Base-by-base conservation (phyloP, 2,329 filamentous ascomycete species). In the Botrytis tulipae region DNA sequence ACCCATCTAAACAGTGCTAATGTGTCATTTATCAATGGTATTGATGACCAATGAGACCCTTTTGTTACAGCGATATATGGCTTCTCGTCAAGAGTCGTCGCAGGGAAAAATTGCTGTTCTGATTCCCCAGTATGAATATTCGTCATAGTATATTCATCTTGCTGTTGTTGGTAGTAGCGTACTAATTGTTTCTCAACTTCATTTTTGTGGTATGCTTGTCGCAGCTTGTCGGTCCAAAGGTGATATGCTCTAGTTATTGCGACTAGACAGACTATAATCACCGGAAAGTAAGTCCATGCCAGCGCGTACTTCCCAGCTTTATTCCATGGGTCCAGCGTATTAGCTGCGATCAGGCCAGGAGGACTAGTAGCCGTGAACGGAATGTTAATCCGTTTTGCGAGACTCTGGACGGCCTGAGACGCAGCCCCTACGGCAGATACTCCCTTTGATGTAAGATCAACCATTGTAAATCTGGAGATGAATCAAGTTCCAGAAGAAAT, bases 161-260 rank as follows among this genome's bases (percentile, higher is more conserved):
- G 85, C 63, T 73, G 71, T 32, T 87, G 87, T 73, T 87, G 87
- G 48, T 85, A 84, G 32, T 90, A 87, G 69, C 85, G 82, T 74
- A 82, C 87, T 81, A 89, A 90, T 78, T 91, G 87, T 78, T 90
- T 87, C 80, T 93, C 87, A 78, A 93, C 87, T 81, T 93, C 90
- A 80, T 96, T 91, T 84, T 97, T 95, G 84, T 96, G 93, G 74
- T 96, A 89, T 76, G 94, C 95, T 77, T 95, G 93, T 77, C 95
- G 90, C 77, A 97, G 93, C 84, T 96, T 97, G 85, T 98, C 95
- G 78, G 95, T 94, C 91, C 94, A 97, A 78, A 92, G 91, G 82
- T 97, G 92, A 86, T 95, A 97, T 80, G 93, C 87, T 77, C 94
- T 90, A 80, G 95, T 85, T 18, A 91, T 79, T 18, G 92, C 84